Evolutionary conservation across 2,329 filamentous ascomycete genomes (phyloP), one percentile per base, ranked within the genome.

Genomic region (Pyrenophora seminiperda): DNA sequence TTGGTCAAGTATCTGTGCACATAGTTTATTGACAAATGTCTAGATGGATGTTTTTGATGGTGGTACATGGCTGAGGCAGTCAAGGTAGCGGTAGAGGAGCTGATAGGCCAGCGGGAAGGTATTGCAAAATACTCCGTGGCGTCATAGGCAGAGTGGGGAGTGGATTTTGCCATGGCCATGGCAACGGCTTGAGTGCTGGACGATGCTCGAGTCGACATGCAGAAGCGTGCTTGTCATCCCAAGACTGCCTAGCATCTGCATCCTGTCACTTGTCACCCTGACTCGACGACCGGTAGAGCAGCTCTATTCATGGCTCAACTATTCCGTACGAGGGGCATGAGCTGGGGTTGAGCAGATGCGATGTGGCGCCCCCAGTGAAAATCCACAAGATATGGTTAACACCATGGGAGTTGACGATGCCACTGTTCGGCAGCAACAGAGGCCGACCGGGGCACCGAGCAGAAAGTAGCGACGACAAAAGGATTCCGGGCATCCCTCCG

Each of bases 1-100:
- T 44, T 43, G 15, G 22, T 43, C 29, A 29, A 38, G 29, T 53
- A 36, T 36, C 40, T 45, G 30, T 33, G 29, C 46, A 22, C 50
- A 54, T 47, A 49, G 38, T 29, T 48, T 31, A 53, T 37, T 65
- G 62, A 62, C 65, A 66, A 65, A 68, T 64, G 50, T 33, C 20
- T 34, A 45, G 39, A 37, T 30, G 33, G n/a, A n/a, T n/a, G n/a
- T n/a, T 20, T 24, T 46, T 34, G 33, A 44, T 47, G 50, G 51
- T 51, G 40, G 47, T 44, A 52, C 44, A 45, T 36, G 50, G 47
- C 50, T 53, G 53, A 59, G 56, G 59, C 58, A 58, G 20, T 36
- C 50, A 34, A 44, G 44, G 54, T 52, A 52, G 44, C 49, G 39
- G 24, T 27, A 11, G 10, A 27, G 13, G 24, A 47, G 33, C 29